phyloP scores from a whole-genome alignment of 2,329 filamentous ascomycete genomes.

The Aspergillus unguis region DNA sequence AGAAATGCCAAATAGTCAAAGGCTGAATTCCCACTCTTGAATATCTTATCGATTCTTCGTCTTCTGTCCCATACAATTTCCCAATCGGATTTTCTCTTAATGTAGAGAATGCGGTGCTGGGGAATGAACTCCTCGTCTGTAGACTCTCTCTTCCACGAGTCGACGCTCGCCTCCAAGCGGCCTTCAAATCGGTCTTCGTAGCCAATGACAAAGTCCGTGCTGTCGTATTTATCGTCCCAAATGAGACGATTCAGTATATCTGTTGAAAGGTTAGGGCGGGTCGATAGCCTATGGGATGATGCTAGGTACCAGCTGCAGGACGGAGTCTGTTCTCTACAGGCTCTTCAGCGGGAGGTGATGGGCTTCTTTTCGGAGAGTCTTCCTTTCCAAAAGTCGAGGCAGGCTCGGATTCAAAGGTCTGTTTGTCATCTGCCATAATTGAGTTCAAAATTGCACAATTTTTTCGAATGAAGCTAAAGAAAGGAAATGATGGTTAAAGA shows the following conservation, averaged over 20 bases:
- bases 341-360: background rate
- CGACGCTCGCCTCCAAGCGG: conserved; percentile 46
- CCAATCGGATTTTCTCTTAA: conserved; percentile 40
- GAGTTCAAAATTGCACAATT: too few relatives aligned
- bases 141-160: conserved; percentile 52
- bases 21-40: conserved; percentile 43
- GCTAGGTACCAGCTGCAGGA: conserved; percentile 11
- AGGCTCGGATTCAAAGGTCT: background rate
- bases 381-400: background rate
- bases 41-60: conserved; percentile 47
- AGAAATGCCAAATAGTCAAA: conserved; percentile 30
- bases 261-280: conserved; percentile 4
- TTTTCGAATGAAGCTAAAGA: background rate
- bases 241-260: conserved; percentile 50
- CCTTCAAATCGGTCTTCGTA: conserved; percentile 55
- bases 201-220: conserved; percentile 49
- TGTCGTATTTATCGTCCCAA: conserved; percentile 48
- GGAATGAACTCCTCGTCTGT: conserved; percentile 58
- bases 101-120: conserved; percentile 52
- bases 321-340: conserved; percentile 17
- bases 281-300: background rate
- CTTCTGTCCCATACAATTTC: conserved; percentile 52
- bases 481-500: background rate
- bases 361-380: background rate
- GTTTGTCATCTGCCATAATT: background rate